These are phyloP conservation scores for Bacidia rubella DNA, from an alignment of 495 filamentous ascomycete genomes.

Conservation along the genomic window DNA sequence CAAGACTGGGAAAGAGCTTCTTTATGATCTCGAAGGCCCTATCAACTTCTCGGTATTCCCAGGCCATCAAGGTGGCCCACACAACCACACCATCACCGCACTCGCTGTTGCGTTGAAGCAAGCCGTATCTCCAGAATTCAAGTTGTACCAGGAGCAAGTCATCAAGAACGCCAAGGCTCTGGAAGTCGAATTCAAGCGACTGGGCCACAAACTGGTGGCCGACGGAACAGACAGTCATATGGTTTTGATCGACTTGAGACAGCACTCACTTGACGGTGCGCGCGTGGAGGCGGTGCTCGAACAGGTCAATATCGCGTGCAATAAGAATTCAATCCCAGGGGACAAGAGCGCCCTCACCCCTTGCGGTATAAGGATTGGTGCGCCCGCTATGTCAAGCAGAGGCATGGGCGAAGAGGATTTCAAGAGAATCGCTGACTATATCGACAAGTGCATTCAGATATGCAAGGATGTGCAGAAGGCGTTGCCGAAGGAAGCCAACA, in stretches of 20 bases:
- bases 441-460: conserved; percentile 68
- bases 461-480: conserved; percentile 70
- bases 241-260: conserved; percentile 83
- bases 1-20: conserved; percentile 78
- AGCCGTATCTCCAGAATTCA: conserved; percentile 85
- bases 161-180: conserved; percentile 85
- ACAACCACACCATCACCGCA: conserved; percentile 99
- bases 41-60: conserved; percentile 99
- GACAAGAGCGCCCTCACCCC: conserved; percentile 96
- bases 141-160: conserved; percentile 87
- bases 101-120: conserved; percentile 95
- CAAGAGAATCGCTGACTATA: conserved; percentile 77
- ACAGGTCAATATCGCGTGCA: conserved; percentile 96
- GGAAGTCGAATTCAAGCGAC: conserved; percentile 62
- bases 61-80: conserved; percentile 95
- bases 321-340: conserved; percentile 97
- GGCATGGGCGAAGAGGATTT: conserved; percentile 92
- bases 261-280: conserved; percentile 72
- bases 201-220: conserved; percentile 85
- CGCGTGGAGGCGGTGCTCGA: conserved; percentile 94
- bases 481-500: conserved; percentile 93
- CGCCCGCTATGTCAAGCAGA: conserved; percentile 91
- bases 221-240: conserved; percentile 98
- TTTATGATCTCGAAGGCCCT: conserved; percentile 87
- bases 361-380: conserved; percentile 87